phyloP scores from a whole-genome alignment of 306 rosid species.

The Trifolium pratense region DNA sequence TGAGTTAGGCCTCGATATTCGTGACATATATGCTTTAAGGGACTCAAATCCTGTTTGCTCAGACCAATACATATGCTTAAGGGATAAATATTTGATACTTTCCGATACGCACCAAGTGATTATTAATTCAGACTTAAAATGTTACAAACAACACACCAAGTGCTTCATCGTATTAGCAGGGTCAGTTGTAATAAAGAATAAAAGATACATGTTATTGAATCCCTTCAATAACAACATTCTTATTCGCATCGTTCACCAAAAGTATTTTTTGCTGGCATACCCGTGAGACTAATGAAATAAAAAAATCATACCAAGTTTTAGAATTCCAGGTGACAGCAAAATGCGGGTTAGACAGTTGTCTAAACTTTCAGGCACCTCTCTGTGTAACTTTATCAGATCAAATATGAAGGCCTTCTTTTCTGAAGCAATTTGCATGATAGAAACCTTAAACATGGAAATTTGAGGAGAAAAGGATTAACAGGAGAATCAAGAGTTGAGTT shows the following conservation, averaged over 20 bases:
- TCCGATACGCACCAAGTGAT: background rate
- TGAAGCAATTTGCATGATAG: constrained; percentile 94
- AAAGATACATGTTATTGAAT: background rate
- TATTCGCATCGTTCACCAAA: constrained; percentile 12
- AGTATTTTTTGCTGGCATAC: constrained; percentile 15
- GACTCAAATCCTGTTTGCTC: constrained; percentile 8
- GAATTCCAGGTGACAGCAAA: constrained; percentile 73
- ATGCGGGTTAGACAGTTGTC: constrained; percentile 72
- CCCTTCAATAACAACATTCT: constrained; percentile 25
- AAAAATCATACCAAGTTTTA: constrained; percentile 82
- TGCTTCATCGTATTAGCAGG: background rate
- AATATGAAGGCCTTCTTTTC: constrained; percentile 74
- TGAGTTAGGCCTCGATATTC: no score
- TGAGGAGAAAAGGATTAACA: constrained; percentile 21
- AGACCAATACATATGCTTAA: constrained; percentile 2
- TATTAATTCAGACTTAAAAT: constrained; percentile 31
- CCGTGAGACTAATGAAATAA: constrained; percentile 28
- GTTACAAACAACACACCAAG: constrained; percentile 24
- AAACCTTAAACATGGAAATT: constrained; percentile 70
- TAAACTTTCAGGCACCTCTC: constrained; percentile 65
- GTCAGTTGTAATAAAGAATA: background rate
- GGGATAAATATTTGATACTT: background rate
- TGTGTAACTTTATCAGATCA: constrained; percentile 78
- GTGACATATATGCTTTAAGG: background rate
- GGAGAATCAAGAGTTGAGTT: constrained; percentile 24